A percentile compares a stretch with the other conserved stretches of the same genome.
These are phyloP conservation scores for Aspergillus ustus DNA, from an alignment of 2,329 filamentous ascomycete genomes.

Conservation along the genomic window DNA sequence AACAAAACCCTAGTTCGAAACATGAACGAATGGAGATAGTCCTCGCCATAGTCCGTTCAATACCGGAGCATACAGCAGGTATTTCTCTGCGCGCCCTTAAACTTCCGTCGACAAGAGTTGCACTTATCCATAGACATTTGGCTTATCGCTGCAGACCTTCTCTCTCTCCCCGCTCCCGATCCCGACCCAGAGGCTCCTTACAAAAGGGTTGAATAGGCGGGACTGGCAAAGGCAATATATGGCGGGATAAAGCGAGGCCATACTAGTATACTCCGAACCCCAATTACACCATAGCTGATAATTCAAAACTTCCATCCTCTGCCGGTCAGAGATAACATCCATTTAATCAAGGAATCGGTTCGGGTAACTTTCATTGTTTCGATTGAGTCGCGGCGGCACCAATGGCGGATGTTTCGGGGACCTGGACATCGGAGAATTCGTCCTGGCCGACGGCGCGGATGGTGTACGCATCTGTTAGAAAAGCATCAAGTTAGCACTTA, in stretches of 20 bases:
- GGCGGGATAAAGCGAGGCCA: background rate
- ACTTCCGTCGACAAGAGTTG: background rate
- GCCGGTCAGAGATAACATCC: background rate
- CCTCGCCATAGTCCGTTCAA: background rate
- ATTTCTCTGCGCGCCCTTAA: background rate
- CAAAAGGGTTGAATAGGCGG: background rate
- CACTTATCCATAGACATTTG: background rate
- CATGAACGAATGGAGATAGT: slow-evolving; percentile 10
- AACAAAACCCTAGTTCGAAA: background rate
- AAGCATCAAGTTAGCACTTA: background rate
- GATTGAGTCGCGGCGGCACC: slow-evolving; percentile 27
- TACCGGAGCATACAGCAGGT: background rate
- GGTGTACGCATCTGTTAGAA: slow-evolving; percentile 65
- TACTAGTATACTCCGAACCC: slow-evolving; percentile 22
- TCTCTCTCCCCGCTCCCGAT: background rate
- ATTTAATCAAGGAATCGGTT: slow-evolving; percentile 23
- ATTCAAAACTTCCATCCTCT: background rate
- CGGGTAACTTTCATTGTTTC: background rate
- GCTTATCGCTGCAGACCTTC: background rate
- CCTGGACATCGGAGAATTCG: slow-evolving; percentile 92
- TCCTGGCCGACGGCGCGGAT: slow-evolving; percentile 91
- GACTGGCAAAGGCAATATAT: background rate
- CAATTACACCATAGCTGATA: slow-evolving; percentile 19
- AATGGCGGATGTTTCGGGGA: slow-evolving; percentile 71
- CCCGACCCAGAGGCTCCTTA: background rate